Base-by-base conservation (phyloP, 495 filamentous ascomycete species). In the Podospora conica region DNA sequence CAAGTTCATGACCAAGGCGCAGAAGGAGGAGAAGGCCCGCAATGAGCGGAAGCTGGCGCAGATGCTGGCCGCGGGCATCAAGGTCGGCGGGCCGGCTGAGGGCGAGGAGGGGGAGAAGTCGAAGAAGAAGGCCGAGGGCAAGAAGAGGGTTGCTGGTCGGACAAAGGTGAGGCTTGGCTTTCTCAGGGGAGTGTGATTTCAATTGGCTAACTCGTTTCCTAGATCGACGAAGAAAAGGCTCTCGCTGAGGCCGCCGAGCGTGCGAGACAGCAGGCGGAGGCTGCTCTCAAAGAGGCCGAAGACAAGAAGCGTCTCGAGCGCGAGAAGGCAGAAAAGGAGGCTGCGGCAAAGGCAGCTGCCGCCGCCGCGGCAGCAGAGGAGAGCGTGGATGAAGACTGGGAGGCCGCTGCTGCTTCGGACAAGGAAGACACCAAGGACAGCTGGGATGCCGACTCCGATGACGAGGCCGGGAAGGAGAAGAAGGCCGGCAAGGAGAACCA, bases 1-100 rank as follows among this genome's bases (percentile, higher is more conserved):
- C 71, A 97, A 96, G 75, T 93, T 92, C 70, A 82, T 97, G 66
- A 97, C 93, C 68, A 95, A 96, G 77, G 91, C 94, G 28, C 93
- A 99, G 77, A 91, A 87, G 71, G 92, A 97, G 71, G 89, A 89
- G 66, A 90, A 94, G 76, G 86, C 87, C 27, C 85, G 86, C 66
- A 90, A 92, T 73, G 90, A 97, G 75, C 79, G 90, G 71, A 93
- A 95, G 64, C 82, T 96, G 70, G 87, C 97, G 84, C 96, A 98
- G 77, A 93, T 98, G 93, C 82, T 96, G 73, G 92, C 86, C 15
- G 88, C 92, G 31, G 93, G 93, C 69, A 87, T 88, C 65, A 89
- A 90, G 73, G 90, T 97, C 68, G 92, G 88, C 61, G 92, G 87
- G 58, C 81, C 91, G 15, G 87, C 87, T 22, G 80, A 79, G 10